These are phyloP conservation scores for Cochlearia excelsa DNA, from an alignment of 345 rosid genomes.

Conservation along the genomic window DNA sequence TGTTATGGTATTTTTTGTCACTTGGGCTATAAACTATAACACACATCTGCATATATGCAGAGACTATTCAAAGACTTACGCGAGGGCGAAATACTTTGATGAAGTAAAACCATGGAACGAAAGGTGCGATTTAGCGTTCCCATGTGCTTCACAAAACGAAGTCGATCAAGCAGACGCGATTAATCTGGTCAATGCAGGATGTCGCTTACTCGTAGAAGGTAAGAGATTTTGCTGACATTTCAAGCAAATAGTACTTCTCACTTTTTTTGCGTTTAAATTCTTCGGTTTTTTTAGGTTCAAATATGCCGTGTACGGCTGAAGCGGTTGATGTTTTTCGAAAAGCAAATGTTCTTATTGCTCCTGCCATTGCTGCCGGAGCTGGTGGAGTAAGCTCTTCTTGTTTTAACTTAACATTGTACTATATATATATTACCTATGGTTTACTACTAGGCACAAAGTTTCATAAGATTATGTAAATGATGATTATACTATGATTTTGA, in stretches of 20 bases:
- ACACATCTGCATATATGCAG: slow-evolving; percentile 45
- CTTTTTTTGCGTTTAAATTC: background rate
- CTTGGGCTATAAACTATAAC: slow-evolving; percentile 1
- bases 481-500: background rate
- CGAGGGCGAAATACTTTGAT: slow-evolving; percentile 90
- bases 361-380: slow-evolving; percentile 98
- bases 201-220: slow-evolving; percentile 94
- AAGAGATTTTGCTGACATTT: slow-evolving; percentile 25
- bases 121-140: slow-evolving; percentile 92
- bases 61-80: slow-evolving; percentile 98
- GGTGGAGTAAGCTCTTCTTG: slow-evolving; percentile 81
- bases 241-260: slow-evolving; percentile 5
- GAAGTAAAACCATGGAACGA: slow-evolving; percentile 97
- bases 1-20: slow-evolving; percentile 11
- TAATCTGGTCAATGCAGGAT: slow-evolving; percentile 84
- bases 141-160: slow-evolving; percentile 95
- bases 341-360: slow-evolving; percentile 85
- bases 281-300: slow-evolving; percentile 56
- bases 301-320: slow-evolving; percentile 96
- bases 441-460: background rate
- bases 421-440: background rate
- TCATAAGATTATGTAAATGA: slow-evolving; percentile 7
- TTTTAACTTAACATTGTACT: slow-evolving; percentile 19
- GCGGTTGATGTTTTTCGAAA: slow-evolving; percentile 85
- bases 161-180: slow-evolving; percentile 94